These are phyloP conservation scores for Penicillium sp. DNA, from an alignment of 2,329 filamentous ascomycete species.

Conservation along the genomic window DNA sequence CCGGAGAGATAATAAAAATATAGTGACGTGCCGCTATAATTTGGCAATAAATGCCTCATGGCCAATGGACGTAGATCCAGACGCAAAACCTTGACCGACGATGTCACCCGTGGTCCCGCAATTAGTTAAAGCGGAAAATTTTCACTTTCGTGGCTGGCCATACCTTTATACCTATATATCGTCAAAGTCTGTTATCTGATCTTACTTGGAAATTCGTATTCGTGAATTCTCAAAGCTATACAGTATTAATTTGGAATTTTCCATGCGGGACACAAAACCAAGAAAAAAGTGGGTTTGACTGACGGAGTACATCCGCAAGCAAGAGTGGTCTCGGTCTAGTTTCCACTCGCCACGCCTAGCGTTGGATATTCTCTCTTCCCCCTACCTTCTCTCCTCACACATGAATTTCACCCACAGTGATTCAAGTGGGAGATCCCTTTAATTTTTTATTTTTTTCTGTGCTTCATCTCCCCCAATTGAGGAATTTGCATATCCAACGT, in stretches of 20 bases:
- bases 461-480: not conserved
- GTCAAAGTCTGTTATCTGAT: too few species aligned
- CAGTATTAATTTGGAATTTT: too few species aligned
- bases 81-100: not conserved
- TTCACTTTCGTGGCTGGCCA: not conserved
- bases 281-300: not conserved
- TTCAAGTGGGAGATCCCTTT: not conserved
- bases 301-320: not conserved
- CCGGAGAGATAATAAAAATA: not conserved
- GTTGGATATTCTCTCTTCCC: not conserved
- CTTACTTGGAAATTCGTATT: too few species aligned
- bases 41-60: not conserved
- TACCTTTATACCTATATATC: too few species aligned
- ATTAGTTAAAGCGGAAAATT: not conserved
- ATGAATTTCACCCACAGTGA: not conserved
- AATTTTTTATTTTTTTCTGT: not conserved
- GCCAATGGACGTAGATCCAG: not conserved
- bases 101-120: not conserved
- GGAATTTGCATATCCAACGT: slow-evolving; percentile 1
- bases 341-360: not conserved
- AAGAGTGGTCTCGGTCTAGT: not conserved
- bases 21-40: not conserved
- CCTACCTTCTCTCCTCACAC: not conserved
- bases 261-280: not conserved
- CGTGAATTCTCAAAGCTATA: too few species aligned